Evolutionary conservation across 2,329 filamentous ascomycete genomes (phyloP).

Genomic region (Sporothrix brunneoviolacea): DNA sequence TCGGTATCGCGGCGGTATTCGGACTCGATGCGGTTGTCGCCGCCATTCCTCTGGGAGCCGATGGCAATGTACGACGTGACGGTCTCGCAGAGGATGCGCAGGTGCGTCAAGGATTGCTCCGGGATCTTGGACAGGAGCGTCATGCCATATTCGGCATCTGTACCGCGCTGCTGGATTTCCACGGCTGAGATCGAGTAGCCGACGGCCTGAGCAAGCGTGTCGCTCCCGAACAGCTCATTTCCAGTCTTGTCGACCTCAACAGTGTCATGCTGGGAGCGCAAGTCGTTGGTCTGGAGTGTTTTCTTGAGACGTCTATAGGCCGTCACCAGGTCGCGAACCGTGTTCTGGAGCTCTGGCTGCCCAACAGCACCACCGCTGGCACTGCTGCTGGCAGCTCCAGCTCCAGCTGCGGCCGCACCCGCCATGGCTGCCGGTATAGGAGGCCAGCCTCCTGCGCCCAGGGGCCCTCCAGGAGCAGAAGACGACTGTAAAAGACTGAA

Average conservation of each 20-base stretch:
- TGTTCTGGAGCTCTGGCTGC: slow-evolving; percentile 18
- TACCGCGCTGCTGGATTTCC: slow-evolving; percentile 86
- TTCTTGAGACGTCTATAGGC: slow-evolving; percentile 56
- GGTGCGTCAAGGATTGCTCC: slow-evolving; percentile 74
- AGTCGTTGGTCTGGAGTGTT: slow-evolving; percentile 49
- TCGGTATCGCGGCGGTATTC: slow-evolving; percentile 65
- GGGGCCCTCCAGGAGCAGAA: background rate
- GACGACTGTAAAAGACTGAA: slow-evolving; percentile 22
- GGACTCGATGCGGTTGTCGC: slow-evolving; percentile 53
- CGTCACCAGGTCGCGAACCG: slow-evolving; percentile 48
- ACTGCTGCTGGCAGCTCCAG: background rate
- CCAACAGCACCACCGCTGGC: background rate
- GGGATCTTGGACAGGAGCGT: slow-evolving; percentile 79
- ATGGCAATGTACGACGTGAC: slow-evolving; percentile 77
- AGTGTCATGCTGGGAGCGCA: slow-evolving; percentile 38
- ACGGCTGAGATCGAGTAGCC: slow-evolving; percentile 81
- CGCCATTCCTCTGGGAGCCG: slow-evolving; percentile 57
- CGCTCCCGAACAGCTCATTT: slow-evolving; percentile 46
- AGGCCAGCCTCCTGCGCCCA: slow-evolving; percentile 2
- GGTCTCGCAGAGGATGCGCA: slow-evolving; percentile 84
- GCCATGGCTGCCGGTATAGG: slow-evolving; percentile 5
- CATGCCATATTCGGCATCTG: slow-evolving; percentile 64
- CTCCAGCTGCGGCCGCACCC: slow-evolving; percentile 1
- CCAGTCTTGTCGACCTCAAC: slow-evolving; percentile 21
- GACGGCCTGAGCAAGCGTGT: slow-evolving; percentile 59